Evolutionary conservation across 192 early-diverging fungal species (phyloP), one percentile per base, ranked within the genome.

Genomic region (Obelidium mucronatum): DNA sequence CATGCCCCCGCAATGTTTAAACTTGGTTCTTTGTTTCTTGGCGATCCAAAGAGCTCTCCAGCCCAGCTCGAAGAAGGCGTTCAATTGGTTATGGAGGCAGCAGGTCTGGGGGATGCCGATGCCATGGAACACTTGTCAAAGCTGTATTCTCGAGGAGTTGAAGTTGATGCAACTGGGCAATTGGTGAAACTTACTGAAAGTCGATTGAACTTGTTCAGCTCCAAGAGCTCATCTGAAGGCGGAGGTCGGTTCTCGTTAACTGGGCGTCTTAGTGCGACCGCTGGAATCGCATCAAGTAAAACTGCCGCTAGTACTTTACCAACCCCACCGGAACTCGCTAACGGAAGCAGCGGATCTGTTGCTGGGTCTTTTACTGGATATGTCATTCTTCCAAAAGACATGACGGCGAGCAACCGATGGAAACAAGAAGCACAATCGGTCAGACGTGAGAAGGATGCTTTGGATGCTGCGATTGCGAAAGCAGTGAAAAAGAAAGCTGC

Each of bases 71-170:
- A 60, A 42, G 72, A 74, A 74, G 72, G 58, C 1, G 60, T 74
- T n/a, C 28, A 42, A 6, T n/a, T 48, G 2, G 42, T 74, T 8
- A 8, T 6, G 15, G 72, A 42, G 55, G 72, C 72, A 2, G 56
- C 72, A 13, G 15, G 42, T 6, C 24, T 74, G 58, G 59, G 59
- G 30, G 60, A 74, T 15, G 54, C 33, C 17, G 72, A 74, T 51
- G 72, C 72, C 5, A 62, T 62, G 60, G 72, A 74, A 19, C 42
- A 62, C 13, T 26, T 74, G 17, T 19, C 72, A 56, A 74, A 51
- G 39, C 31, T 74, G 39, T 74, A 74, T 51, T 28, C 40, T 24
- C 72, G 72, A 24, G 72, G 72, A 15, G 72, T 74, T n/a, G 58
- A 74, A 30, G 42, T 74, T 8, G 60, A 74, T 33, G 72, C 37